Conservation (phyloP, 108 stramenopile species). For the Mediolabrus comicus region DNA sequence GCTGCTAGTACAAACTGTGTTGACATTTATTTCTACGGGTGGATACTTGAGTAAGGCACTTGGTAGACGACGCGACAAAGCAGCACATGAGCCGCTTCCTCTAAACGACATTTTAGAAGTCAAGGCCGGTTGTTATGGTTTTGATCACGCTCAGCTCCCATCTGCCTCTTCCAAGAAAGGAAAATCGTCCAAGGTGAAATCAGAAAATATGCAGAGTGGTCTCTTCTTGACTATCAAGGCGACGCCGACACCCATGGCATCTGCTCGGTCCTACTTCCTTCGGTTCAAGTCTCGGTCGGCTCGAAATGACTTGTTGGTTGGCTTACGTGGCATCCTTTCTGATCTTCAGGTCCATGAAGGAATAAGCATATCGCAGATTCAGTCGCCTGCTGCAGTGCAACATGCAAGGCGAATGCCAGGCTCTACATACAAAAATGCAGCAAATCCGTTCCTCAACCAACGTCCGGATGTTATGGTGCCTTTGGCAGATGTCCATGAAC, state of each 20-base stretch:
- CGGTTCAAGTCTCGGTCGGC: slow-evolving; percentile 78
- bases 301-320: slow-evolving; percentile 79
- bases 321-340: slow-evolving; percentile 77
- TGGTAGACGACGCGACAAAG: slow-evolving; percentile 69
- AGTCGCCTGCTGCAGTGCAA: slow-evolving; percentile 41
- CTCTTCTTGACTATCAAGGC: slow-evolving; percentile 87
- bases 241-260: slow-evolving; percentile 78
- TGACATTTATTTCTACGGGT: slow-evolving; percentile 78
- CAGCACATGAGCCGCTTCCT: slow-evolving; percentile 81
- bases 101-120: slow-evolving; percentile 87
- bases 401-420: slow-evolving; percentile 48
- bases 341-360: slow-evolving; percentile 89
- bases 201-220: slow-evolving; percentile 79
- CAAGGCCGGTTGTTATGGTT: slow-evolving; percentile 83
- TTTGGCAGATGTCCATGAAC: slow-evolving; percentile 78
- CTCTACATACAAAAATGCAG: slow-evolving; percentile 37
- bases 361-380: slow-evolving; percentile 77
- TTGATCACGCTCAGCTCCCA: slow-evolving; percentile 80
- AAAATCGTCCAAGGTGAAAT: slow-evolving; percentile 55
- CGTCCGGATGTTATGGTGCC: slow-evolving; percentile 78
- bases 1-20: slow-evolving; percentile 70
- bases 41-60: slow-evolving; percentile 88
- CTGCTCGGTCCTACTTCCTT: slow-evolving; percentile 77
- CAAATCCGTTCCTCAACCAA: slow-evolving; percentile 36
- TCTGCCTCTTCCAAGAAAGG: slow-evolving; percentile 60